Evolutionary conservation across 2,329 filamentous ascomycete species (phyloP).

Genomic region (Torrubiella hemipterigena): DNA sequence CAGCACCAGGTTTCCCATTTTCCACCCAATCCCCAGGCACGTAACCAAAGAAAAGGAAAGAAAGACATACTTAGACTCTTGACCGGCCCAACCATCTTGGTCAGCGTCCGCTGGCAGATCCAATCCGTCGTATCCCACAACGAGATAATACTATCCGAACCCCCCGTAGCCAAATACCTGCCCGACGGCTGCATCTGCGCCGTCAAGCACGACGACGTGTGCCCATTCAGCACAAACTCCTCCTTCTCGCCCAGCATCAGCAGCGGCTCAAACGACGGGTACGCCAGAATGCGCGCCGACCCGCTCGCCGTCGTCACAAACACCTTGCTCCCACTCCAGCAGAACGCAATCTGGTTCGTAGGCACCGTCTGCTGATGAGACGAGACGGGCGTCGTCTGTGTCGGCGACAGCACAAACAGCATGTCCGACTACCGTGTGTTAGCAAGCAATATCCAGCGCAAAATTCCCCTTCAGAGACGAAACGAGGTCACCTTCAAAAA

Average conservation of each 20-base stretch:
- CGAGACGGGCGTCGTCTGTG: slow-evolving; percentile 40
- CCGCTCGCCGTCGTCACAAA: slow-evolving; percentile 63
- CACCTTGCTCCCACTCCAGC: slow-evolving; percentile 58
- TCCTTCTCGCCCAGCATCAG: slow-evolving; percentile 30
- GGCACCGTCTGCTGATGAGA: slow-evolving; percentile 49
- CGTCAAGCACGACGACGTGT: slow-evolving; percentile 60
- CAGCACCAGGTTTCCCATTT: not conserved
- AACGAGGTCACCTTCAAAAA: no score
- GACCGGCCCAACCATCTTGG: slow-evolving; percentile 57
- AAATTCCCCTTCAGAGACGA: no score
- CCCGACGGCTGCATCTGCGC: slow-evolving; percentile 60
- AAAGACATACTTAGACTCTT: slow-evolving; percentile 47
- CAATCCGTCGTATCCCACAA: slow-evolving; percentile 71
- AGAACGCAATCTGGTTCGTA: slow-evolving; percentile 64
- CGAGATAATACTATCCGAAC: slow-evolving; percentile 62
- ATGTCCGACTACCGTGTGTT: slow-evolving; percentile 42
- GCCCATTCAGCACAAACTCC: slow-evolving; percentile 55
- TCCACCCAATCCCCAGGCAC: not conserved
- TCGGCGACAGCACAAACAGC: slow-evolving; percentile 50
- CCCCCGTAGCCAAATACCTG: slow-evolving; percentile 61
- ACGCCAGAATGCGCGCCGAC: slow-evolving; percentile 57
- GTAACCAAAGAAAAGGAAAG: not conserved
- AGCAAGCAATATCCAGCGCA: slow-evolving; percentile 3
- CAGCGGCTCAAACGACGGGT: slow-evolving; percentile 48
- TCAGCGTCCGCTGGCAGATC: slow-evolving; percentile 62